Evolutionary conservation across 768 basidiomycete genomes (phyloP).

Genomic region (Leccinum variicolor): DNA sequence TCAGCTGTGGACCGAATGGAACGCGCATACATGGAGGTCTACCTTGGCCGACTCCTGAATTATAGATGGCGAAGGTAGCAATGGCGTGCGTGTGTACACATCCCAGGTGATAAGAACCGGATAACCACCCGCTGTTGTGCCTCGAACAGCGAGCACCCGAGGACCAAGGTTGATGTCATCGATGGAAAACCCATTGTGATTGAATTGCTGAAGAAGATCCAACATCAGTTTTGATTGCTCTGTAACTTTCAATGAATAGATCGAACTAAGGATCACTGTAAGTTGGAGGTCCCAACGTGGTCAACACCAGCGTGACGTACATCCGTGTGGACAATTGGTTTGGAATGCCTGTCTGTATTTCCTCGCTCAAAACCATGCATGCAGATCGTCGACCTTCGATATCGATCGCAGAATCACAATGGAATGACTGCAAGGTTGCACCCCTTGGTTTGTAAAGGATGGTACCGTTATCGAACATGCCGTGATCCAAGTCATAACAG

Average conservation of each 20-base stretch:
- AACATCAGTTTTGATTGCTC: slow-evolving; percentile 3
- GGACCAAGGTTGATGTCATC: slow-evolving; percentile 10
- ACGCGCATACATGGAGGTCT: background rate
- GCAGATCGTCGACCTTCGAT: slow-evolving; percentile 12
- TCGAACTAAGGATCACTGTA: slow-evolving; percentile 2
- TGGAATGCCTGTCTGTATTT: background rate
- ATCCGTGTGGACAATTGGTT: background rate
- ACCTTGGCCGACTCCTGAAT: slow-evolving; percentile 1
- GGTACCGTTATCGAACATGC: background rate
- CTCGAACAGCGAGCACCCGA: slow-evolving; percentile 8
- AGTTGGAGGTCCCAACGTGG: background rate
- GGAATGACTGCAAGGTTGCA: background rate
- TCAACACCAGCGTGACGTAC: background rate
- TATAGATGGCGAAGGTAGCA: background rate
- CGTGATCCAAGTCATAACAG: slow-evolving; percentile 11
- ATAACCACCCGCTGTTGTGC: background rate
- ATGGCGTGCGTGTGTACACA: slow-evolving; percentile 8
- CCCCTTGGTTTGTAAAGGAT: slow-evolving; percentile 7
- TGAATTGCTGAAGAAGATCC: slow-evolving; percentile 9
- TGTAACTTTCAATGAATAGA: slow-evolving; percentile 4
- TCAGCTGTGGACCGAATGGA: background rate
- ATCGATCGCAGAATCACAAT: slow-evolving; percentile 11
- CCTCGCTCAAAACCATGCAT: slow-evolving; percentile 10
- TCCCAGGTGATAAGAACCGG: slow-evolving; percentile 10
- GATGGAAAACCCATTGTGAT: background rate